Conservation (phyloP, 2,329 filamentous ascomycete species). For the Sporothrix variecibatus region DNA sequence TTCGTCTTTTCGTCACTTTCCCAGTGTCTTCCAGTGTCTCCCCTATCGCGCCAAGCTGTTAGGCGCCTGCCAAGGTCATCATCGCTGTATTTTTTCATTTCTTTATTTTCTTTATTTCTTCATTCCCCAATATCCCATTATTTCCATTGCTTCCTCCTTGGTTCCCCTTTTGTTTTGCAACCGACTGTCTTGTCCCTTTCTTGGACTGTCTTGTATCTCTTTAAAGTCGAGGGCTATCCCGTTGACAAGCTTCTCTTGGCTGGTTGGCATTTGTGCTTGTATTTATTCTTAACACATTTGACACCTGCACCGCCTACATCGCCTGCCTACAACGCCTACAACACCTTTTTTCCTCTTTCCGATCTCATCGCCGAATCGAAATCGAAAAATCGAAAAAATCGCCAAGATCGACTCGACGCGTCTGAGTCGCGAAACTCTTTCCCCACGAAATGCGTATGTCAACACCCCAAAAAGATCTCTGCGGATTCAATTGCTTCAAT, state of each 20-base stretch:
- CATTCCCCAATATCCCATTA: background rate
- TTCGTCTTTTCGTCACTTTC: conserved; percentile 16
- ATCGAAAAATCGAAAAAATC: background rate
- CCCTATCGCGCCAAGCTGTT: conserved; percentile 5
- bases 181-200: conserved; percentile 1
- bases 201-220: conserved; percentile 1
- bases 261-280: background rate
- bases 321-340: background rate
- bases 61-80: conserved; percentile 12
- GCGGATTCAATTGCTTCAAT: too few species aligned
- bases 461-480: too few species aligned
- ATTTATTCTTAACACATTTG: background rate
- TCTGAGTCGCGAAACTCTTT: conserved; percentile 10
- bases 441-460: conserved; percentile 20
- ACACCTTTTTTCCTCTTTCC: background rate
- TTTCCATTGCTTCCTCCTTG: background rate
- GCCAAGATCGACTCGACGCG: conserved; percentile 23
- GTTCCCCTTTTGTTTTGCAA: background rate
- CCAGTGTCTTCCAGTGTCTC: background rate
- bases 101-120: background rate
- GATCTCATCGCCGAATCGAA: background rate
- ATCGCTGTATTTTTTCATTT: background rate
- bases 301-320: background rate
- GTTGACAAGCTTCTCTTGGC: conserved; percentile 24
- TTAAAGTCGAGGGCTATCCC: conserved; percentile 16